Conservation (phyloP, 2,329 filamentous ascomycete species). For the Xylaria multiplex region DNA sequence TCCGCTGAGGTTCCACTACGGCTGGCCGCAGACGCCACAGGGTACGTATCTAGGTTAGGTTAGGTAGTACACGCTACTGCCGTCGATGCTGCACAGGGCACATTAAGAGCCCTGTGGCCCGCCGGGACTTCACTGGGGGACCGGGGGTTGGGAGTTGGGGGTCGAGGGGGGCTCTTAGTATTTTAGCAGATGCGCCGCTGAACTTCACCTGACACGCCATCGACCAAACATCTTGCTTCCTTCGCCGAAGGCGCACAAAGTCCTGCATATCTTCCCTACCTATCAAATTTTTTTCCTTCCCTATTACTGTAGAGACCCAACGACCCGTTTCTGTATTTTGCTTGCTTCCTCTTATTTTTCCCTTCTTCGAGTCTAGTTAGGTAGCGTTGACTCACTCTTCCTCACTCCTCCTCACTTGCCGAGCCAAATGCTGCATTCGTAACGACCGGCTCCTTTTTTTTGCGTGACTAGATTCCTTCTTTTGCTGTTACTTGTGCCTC, state of each 20-base stretch:
- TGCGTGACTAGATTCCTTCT: background rate
- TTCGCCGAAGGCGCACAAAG: slow-evolving; percentile 40
- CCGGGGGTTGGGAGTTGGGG: background rate
- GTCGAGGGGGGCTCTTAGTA: background rate
- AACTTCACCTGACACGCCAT: slow-evolving; percentile 38
- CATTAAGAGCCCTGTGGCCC: no score
- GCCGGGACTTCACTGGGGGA: background rate
- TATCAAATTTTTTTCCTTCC: slow-evolving; percentile 29
- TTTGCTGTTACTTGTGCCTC: background rate
- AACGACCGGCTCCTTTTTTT: slow-evolving; percentile 4
- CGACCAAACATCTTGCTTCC: slow-evolving; percentile 31
- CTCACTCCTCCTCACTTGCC: background rate
- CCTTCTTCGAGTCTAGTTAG: slow-evolving; percentile 9
- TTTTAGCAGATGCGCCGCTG: slow-evolving; percentile 18
- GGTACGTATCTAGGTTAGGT: background rate
- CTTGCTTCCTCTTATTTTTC: slow-evolving; percentile 9
- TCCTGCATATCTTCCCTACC: slow-evolving; percentile 34
- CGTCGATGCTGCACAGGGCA: no score
- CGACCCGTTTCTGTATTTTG: background rate
- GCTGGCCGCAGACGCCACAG: slow-evolving; percentile 34
- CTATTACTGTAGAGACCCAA: slow-evolving; percentile 13
- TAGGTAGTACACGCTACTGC: background rate
- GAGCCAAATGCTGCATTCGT: background rate
- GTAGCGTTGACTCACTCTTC: slow-evolving; percentile 36
- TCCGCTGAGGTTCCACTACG: slow-evolving; percentile 27